These are phyloP conservation scores for Solanum sparsipilum DNA, from an alignment of 257 asterid species.

Conservation along the genomic window DNA sequence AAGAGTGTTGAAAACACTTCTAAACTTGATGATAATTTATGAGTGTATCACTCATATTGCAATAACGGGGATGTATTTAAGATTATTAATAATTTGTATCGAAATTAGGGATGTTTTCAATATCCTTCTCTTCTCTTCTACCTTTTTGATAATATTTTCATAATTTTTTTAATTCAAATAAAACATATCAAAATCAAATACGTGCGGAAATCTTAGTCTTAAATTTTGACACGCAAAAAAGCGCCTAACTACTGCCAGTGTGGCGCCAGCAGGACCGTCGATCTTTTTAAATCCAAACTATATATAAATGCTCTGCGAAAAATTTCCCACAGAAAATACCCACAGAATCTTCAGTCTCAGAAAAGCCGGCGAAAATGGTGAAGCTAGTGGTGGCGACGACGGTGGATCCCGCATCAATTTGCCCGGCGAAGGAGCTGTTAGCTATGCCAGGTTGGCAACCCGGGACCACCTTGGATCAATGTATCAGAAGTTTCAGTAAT, in stretches of 20 bases:
- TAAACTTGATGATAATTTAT: too few relatives aligned
- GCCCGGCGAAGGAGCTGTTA: slow-evolving; percentile 64
- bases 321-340: neutral
- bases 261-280: too few relatives aligned
- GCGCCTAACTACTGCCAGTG: neutral
- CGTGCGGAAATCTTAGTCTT: neutral
- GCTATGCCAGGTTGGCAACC: slow-evolving; percentile 74
- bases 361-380: slow-evolving; percentile 32
- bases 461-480: slow-evolving; percentile 44
- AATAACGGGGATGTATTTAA: fast-evolving
- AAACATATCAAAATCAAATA: neutral
- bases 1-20: too few relatives aligned
- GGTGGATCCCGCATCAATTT: slow-evolving; percentile 75
- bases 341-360: neutral
- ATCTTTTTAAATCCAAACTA: too few relatives aligned
- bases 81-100: too few relatives aligned
- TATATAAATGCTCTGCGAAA: neutral
- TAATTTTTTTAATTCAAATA: too few relatives aligned
- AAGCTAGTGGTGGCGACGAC: slow-evolving; percentile 81
- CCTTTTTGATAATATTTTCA: too few relatives aligned
- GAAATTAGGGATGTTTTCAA: too few relatives aligned
- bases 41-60: too few relatives aligned
- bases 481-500: slow-evolving; percentile 48
- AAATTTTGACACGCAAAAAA: neutral
- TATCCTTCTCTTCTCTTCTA: too few relatives aligned